Evolutionary conservation across 257 asterid genomes (phyloP).

Genomic region (Eucommia ulmoides): DNA sequence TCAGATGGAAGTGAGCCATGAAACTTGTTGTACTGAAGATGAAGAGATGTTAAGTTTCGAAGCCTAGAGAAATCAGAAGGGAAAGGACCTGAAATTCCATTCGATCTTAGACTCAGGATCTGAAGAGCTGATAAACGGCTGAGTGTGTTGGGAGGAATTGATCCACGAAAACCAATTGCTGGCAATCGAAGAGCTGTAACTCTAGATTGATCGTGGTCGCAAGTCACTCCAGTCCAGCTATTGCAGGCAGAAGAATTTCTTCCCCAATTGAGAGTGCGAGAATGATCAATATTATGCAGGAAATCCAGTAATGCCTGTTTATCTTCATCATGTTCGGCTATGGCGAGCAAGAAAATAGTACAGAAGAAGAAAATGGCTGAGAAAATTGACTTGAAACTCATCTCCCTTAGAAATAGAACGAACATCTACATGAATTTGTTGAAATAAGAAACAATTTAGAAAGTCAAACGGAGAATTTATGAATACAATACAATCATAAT

Average conservation of each 20-base stretch:
- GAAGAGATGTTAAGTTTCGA: slow-evolving; percentile 42
- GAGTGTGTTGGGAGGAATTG: slow-evolving; percentile 52
- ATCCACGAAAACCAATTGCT: slow-evolving; percentile 50
- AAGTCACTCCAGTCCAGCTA: slow-evolving; percentile 72
- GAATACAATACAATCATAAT: too few relatives aligned
- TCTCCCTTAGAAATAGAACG: too few relatives aligned
- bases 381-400: slow-evolving; percentile 37
- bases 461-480: too few relatives aligned
- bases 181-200: slow-evolving; percentile 69
- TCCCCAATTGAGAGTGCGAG: slow-evolving; percentile 57
- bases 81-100: slow-evolving; percentile 58
- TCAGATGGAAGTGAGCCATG: slow-evolving; percentile 59
- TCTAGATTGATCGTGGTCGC: slow-evolving; percentile 58
- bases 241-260: slow-evolving; percentile 43
- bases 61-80: slow-evolving; percentile 63
- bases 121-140: slow-evolving; percentile 64
- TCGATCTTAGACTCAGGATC: slow-evolving; percentile 80
- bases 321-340: slow-evolving; percentile 67
- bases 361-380: slow-evolving; percentile 22
- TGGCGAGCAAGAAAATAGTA: slow-evolving; percentile 18
- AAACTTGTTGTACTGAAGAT: slow-evolving; percentile 54
- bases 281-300: slow-evolving; percentile 20
- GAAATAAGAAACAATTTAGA: too few relatives aligned
- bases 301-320: slow-evolving; percentile 73
- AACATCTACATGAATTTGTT: too few relatives aligned